These are phyloP conservation scores for Aspergillus sp. DNA, from an alignment of 2,329 filamentous ascomycete genomes.

Conservation along the genomic window DNA sequence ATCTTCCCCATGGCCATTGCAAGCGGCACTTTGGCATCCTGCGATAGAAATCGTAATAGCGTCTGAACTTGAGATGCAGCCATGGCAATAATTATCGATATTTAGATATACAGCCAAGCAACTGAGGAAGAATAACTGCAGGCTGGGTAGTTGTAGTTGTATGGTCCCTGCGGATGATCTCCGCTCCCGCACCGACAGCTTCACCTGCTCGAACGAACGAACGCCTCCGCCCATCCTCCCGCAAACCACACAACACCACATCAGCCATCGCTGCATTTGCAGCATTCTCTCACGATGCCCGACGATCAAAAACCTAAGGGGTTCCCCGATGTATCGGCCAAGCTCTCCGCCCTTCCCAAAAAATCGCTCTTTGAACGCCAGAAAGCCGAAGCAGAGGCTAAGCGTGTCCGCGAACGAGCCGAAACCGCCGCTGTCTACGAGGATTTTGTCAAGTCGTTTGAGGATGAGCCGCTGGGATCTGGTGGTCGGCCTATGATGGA, in stretches of 20 bases:
- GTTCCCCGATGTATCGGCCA: conserved; percentile 70
- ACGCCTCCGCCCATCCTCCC: neutral
- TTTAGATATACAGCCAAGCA: neutral
- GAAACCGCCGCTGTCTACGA: conserved; percentile 84
- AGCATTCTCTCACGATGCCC: conserved; percentile 26
- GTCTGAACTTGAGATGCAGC: conserved; percentile 30
- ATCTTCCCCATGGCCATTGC: conserved; percentile 52
- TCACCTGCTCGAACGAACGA: neutral
- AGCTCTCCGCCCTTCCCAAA: conserved; percentile 74
- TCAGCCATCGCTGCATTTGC: conserved; percentile 14
- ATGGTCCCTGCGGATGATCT: conserved; percentile 4
- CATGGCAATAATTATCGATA: conserved; percentile 8
- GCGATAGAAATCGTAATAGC: conserved; percentile 54
- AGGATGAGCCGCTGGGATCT: conserved; percentile 33
- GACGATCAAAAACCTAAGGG: conserved; percentile 33
- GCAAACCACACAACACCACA: neutral
- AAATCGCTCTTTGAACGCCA: conserved; percentile 86
- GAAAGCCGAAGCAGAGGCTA: conserved; percentile 84
- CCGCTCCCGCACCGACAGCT: conserved; percentile 12
- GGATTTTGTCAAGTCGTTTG: conserved; percentile 74
- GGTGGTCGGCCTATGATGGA: conserved; percentile 15
- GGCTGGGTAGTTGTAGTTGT: too few species aligned
- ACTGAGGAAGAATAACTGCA: too few species aligned
- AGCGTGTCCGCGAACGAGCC: conserved; percentile 74
- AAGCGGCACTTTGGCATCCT: conserved; percentile 54